Evolutionary conservation across 2,329 filamentous ascomycete genomes (phyloP).

Genomic region (Penicillium verrucosum): DNA sequence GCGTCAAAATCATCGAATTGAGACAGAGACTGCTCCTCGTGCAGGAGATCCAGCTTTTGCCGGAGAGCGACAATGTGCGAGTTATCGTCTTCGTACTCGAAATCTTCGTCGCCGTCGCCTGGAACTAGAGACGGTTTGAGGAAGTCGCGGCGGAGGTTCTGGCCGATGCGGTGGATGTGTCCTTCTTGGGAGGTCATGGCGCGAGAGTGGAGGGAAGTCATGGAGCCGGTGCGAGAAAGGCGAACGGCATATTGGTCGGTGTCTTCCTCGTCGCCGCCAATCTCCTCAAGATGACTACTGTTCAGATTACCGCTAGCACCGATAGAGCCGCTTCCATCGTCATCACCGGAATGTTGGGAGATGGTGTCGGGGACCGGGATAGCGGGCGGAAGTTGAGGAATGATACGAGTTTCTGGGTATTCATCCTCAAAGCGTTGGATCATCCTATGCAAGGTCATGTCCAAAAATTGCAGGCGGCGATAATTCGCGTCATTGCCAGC

Average conservation of each 20-base stretch:
- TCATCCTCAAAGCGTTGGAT: conserved; percentile 96
- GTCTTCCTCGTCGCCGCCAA: conserved; percentile 42
- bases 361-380: conserved; percentile 28
- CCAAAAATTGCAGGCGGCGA: conserved; percentile 78
- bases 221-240: conserved; percentile 59
- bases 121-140: conserved; percentile 50
- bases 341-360: conserved; percentile 37
- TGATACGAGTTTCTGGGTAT: conserved; percentile 78
- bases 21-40: conserved; percentile 42
- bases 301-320: conserved; percentile 33
- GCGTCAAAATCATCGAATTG: conserved; percentile 39
- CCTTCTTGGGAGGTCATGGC: conserved; percentile 67
- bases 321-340: conserved; percentile 24
- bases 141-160: conserved; percentile 63
- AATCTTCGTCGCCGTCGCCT: conserved; percentile 31
- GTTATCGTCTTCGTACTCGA: conserved; percentile 27
- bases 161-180: conserved; percentile 65
- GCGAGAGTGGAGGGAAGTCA: conserved; percentile 65
- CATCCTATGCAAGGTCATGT: conserved; percentile 82
- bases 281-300: conserved; percentile 31
- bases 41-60: conserved; percentile 43
- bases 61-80: conserved; percentile 47
- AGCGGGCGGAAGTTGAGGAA: conserved; percentile 21
- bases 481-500: conserved; percentile 72
- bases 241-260: conserved; percentile 45